These are phyloP conservation scores for Blepharisma undulans DNA, from an alignment of 169 alveolate species.

Conservation along the genomic window DNA sequence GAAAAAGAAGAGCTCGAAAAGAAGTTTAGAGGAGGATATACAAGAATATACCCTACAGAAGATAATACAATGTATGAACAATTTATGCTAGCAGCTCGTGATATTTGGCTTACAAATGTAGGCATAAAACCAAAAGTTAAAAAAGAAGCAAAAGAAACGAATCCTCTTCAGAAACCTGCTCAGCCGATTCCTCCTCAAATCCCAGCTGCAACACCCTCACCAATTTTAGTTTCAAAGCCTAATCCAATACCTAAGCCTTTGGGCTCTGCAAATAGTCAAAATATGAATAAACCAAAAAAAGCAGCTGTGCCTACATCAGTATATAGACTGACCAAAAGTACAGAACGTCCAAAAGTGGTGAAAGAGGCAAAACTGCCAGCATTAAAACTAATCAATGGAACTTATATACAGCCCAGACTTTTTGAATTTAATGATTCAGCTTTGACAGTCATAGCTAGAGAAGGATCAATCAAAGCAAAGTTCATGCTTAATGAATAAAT, in stretches of 20 bases:
- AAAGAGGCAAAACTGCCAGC: neutral
- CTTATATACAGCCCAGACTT: conserved; percentile 1
- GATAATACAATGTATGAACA: neutral
- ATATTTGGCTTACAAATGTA: conserved; percentile 22
- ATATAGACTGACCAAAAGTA: neutral
- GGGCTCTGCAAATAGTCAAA: neutral
- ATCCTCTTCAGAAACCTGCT: neutral
- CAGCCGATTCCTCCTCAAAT: neutral
- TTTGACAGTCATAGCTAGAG: neutral
- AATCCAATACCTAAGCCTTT: neutral
- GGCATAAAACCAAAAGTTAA: neutral
- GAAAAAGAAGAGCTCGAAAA: conserved; percentile 65
- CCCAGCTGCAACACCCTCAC: neutral
- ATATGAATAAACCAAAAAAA: neutral
- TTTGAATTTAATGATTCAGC: conserved; percentile 24
- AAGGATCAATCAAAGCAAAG: neutral
- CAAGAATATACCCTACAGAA: conserved; percentile 80
- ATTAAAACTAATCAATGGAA: neutral
- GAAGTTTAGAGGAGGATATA: conserved; percentile 82
- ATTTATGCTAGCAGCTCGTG: conserved; percentile 17
- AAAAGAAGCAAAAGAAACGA: neutral
- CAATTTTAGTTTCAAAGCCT: neutral
- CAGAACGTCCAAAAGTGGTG: neutral
- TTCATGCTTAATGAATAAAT: neutral
- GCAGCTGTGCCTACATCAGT: neutral